These are phyloP conservation scores for Mollisia scopiformis DNA, from an alignment of 2,329 filamentous ascomycete species.

Conservation along the genomic window DNA sequence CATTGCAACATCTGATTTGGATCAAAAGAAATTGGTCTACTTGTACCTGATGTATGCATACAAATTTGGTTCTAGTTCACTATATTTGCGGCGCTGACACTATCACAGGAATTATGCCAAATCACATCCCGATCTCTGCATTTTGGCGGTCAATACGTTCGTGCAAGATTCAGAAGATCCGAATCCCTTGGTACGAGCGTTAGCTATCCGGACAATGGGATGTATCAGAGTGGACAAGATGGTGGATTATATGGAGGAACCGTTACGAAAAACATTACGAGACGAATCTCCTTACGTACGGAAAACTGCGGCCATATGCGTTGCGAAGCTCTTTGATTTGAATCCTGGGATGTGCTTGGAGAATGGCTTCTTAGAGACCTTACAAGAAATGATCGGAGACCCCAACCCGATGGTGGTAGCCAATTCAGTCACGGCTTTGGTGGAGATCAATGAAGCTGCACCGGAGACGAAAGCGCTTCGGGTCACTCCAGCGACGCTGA, in stretches of 20 bases:
- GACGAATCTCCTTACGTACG: constrained; percentile 98
- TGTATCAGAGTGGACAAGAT: constrained; percentile 99
- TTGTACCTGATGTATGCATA: constrained; percentile 83
- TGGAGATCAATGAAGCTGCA: constrained; percentile 87
- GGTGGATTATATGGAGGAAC: constrained; percentile 99
- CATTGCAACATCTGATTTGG: constrained; percentile 90
- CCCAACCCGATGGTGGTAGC: constrained; percentile 99
- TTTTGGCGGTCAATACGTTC: constrained; percentile 98
- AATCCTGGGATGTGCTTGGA: constrained; percentile 92
- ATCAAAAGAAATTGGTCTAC: constrained; percentile 99
- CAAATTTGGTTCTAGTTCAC: neutral
- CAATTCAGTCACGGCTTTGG: constrained; percentile 91
- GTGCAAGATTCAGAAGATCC: constrained; percentile 99
- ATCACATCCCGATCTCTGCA: constrained; percentile 97
- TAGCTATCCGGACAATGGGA: constrained; percentile 97
- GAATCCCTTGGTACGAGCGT: constrained; percentile 90
- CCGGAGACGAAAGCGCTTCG: constrained; percentile 88
- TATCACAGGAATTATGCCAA: constrained; percentile 92
- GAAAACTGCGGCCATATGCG: constrained; percentile 96
- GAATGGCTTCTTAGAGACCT: constrained; percentile 90
- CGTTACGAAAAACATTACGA: constrained; percentile 89
- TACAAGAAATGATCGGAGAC: constrained; percentile 96
- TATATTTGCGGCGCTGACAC: constrained; percentile 17
- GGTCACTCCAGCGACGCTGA: constrained; percentile 80
- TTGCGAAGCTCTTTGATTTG: constrained; percentile 96